Conservation (phyloP, 108 stramenopile species). For the Schizochytrium sp. region DNA sequence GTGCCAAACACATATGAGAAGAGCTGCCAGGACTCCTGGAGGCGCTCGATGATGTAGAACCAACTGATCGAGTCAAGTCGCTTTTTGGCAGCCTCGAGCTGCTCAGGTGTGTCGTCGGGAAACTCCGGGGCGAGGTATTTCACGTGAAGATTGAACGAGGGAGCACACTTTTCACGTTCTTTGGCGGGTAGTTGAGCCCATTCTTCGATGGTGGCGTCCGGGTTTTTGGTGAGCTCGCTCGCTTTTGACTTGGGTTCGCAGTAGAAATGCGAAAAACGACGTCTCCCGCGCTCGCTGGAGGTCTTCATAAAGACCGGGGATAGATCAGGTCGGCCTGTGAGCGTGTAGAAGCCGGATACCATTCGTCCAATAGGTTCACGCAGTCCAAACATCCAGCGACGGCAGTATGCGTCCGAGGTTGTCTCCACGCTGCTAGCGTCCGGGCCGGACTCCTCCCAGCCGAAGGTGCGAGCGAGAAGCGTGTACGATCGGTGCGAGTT, state of each 20-base stretch:
- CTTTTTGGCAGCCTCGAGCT: not conserved
- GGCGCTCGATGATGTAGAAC: not conserved
- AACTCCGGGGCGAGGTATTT: not conserved
- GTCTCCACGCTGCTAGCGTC: not conserved
- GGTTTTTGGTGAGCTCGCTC: not conserved
- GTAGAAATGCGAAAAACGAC: not conserved
- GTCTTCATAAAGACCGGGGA: not conserved
- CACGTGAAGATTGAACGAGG: not conserved
- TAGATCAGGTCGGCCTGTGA: not conserved
- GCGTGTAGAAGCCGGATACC: not conserved
- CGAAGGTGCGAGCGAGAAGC: not conserved
- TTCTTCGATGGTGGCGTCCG: not conserved
- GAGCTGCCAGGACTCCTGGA: not conserved
- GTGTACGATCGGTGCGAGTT: not conserved
- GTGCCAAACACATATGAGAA: not conserved
- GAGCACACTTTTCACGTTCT: not conserved
- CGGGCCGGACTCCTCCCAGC: not conserved
- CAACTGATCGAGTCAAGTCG: not conserved
- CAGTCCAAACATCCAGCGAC: not conserved
- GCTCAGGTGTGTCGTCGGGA: not conserved
- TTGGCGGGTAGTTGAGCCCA: not conserved
- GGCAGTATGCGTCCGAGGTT: not conserved
- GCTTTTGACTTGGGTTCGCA: not conserved
- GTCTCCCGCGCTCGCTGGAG: not conserved
- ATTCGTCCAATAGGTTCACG: not conserved